Evolutionary conservation across 352 stramenopile genomes (phyloP).

Genomic region (Plasmopara halstedii): DNA sequence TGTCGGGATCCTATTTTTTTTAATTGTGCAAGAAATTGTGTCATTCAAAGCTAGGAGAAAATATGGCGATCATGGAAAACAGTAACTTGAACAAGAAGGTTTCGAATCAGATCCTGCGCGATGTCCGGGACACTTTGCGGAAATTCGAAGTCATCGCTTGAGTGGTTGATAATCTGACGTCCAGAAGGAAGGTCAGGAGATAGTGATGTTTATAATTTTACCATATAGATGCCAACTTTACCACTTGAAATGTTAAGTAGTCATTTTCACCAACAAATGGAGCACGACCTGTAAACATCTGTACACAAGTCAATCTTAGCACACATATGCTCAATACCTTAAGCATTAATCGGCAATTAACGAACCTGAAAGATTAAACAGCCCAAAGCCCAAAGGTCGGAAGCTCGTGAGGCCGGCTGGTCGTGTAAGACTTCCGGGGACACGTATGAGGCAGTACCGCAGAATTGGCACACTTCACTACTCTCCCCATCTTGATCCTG

Average conservation of each 20-base stretch:
- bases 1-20: slow-evolving; percentile 42
- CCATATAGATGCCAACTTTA: slow-evolving; percentile 9
- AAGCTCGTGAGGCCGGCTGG: slow-evolving; percentile 57
- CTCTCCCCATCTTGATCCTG: slow-evolving; percentile 70
- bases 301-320: background rate
- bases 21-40: background rate
- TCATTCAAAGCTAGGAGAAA: background rate
- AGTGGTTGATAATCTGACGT: slow-evolving; percentile 72
- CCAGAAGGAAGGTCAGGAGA: slow-evolving; percentile 1
- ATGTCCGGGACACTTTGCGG: slow-evolving; percentile 54
- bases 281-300: slow-evolving; percentile 79
- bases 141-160: slow-evolving; percentile 69
- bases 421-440: slow-evolving; percentile 89
- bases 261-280: slow-evolving; percentile 88
- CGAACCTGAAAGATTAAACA: slow-evolving; percentile 83
- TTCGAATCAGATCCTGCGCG: slow-evolving; percentile 64
- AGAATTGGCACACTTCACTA: slow-evolving; percentile 62
- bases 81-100: slow-evolving; percentile 60
- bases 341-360: background rate
- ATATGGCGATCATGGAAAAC: too few species aligned
- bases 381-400: slow-evolving; percentile 88
- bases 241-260: slow-evolving; percentile 88
- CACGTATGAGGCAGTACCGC: slow-evolving; percentile 87
- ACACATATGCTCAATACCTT: background rate
- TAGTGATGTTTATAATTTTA: too few species aligned